Conservation (phyloP, 2,329 filamentous ascomycete genomes). For the Chaetothyriales sp. region DNA sequence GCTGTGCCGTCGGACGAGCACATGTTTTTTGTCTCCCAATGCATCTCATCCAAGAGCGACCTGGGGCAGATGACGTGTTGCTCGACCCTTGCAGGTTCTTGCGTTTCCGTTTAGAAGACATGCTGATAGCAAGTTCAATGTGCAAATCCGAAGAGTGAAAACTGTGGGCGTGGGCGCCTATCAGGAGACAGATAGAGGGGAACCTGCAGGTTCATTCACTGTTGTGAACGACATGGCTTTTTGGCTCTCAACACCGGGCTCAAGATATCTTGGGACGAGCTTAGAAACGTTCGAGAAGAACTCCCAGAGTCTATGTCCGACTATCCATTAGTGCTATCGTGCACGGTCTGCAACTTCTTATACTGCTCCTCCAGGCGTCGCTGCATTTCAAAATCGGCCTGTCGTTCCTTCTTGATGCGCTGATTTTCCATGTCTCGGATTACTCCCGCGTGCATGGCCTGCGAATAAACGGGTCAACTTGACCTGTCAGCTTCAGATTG, state of each 20-base stretch:
- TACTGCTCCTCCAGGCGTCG: slow-evolving; percentile 75
- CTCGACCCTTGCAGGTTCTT: not conserved
- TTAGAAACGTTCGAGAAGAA: not conserved
- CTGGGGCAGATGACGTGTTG: not conserved
- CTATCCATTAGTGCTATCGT: slow-evolving; percentile 13
- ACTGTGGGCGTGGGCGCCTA: not conserved
- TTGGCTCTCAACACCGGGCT: not conserved
- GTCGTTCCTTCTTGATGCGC: slow-evolving; percentile 74
- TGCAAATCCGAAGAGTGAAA: not conserved
- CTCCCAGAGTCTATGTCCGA: not conserved
- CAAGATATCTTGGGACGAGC: not conserved
- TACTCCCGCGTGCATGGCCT: slow-evolving; percentile 92
- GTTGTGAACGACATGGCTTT: not conserved
- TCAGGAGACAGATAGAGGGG: not conserved
- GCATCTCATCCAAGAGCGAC: not conserved
- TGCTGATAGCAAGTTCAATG: not conserved
- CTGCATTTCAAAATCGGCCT: slow-evolving; percentile 91
- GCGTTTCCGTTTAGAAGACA: no score
- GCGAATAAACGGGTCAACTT: slow-evolving; percentile 1
- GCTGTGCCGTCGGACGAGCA: no score
- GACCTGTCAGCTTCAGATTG: not conserved
- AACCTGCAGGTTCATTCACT: not conserved
- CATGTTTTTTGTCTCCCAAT: not conserved
- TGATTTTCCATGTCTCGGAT: slow-evolving; percentile 91
- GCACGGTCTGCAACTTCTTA: slow-evolving; percentile 69